Evolutionary conservation across 352 stramenopile genomes (phyloP), one percentile per base, ranked within the genome.

Genomic region (Halophytophthora polymorphica): DNA sequence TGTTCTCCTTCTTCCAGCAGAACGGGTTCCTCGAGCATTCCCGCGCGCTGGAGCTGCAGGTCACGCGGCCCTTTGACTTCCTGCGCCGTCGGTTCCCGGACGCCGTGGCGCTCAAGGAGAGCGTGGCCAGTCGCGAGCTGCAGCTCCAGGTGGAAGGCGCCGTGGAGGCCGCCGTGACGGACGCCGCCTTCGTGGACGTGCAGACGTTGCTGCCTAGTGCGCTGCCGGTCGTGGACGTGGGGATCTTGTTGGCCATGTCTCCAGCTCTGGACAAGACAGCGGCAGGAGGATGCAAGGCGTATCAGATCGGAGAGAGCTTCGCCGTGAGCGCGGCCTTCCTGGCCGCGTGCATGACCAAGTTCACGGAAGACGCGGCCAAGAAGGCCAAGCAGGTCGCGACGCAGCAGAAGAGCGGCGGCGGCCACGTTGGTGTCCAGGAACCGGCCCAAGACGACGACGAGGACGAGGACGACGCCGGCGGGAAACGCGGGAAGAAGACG

Each of bases 1-100:
- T 93, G 69, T 87, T 80, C 63, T 87, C 73, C n/a, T 94, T 94
- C 52, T 94, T 93, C 51, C 69, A 87, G 61, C 69, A 91, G 53
- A 94, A 94, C 48, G 78, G 79, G 23, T 94, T 87, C 52, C 50
- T 93, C 25, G 72, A 87, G 28, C 68, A 91, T 45, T 42, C 66
- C 11, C 61, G 81, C 36, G 79, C 83, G 1, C 42, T 59, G 34
- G 63, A 89, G 48, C 53, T 90, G 48, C 72, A 92, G 40, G 73
- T 90, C 19, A 45, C 70, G 14, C 67, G 79, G 3, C 77, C 83
- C 8, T 89, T 73, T 31, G 79, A 94, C 18, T 92, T 91, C 44
- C 50, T 94, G 31, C 84, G 81, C 50, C 76, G 73, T 31, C 61
- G 73, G 7, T 92, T 92, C 29, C 71, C 66, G 0, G 77, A 94